Conservation (phyloP, 169 alveolate genomes). For the Plasmodium ovale region DNA sequence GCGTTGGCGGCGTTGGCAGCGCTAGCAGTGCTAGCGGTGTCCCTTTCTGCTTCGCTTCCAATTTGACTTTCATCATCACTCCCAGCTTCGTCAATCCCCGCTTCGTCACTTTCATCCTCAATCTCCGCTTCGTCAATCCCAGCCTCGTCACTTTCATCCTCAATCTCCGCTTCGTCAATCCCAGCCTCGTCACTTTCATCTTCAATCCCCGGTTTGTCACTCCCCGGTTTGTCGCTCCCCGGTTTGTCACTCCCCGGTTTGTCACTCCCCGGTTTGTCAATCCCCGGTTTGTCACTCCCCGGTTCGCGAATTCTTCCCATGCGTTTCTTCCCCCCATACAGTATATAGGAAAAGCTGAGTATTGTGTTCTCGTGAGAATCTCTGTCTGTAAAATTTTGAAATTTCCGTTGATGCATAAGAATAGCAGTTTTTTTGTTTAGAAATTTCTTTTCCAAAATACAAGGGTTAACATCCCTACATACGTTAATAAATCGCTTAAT, state of each 20-base stretch:
- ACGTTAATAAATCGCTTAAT: constrained; percentile 41
- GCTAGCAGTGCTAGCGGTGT: neutral
- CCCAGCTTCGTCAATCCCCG: neutral
- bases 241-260: neutral
- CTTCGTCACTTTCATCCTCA: neutral
- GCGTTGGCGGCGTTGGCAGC: neutral
- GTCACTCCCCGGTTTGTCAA: neutral
- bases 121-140: neutral
- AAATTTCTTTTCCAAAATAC: constrained; percentile 7
- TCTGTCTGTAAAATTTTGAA: neutral
- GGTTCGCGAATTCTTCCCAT: neutral
- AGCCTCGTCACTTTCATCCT: neutral
- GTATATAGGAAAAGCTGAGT: constrained; percentile 29
- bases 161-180: neutral
- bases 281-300: neutral
- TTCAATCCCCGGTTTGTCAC: neutral
- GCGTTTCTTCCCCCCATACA: neutral
- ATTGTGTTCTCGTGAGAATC: constrained; percentile 5
- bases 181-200: neutral
- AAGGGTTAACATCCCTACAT: constrained; percentile 29
- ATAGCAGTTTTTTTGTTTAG: constrained; percentile 59
- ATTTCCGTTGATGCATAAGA: constrained; percentile 13
- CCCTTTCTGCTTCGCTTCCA: neutral
- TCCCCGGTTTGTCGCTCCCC: neutral
- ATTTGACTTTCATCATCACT: neutral